Evolutionary conservation across 306 rosid species (phyloP).

Genomic region (Cajanus cajan): DNA sequence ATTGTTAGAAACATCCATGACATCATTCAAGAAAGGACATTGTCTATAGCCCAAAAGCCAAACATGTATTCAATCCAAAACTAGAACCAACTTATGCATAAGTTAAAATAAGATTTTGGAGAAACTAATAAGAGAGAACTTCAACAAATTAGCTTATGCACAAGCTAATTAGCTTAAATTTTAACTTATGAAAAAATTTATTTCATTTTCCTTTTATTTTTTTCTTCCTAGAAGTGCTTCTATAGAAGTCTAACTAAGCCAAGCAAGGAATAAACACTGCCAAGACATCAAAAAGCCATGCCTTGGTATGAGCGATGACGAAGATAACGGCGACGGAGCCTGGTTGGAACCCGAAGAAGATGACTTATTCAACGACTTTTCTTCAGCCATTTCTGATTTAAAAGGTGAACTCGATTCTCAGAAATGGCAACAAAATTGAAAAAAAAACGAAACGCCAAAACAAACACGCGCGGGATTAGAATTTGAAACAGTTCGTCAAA

Average conservation of each 20-base stretch:
- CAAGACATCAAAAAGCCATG: neutral
- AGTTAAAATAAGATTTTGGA: no score
- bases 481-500: neutral
- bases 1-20: neutral
- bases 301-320: neutral
- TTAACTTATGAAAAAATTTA: no score
- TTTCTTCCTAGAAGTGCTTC: no score
- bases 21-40: neutral
- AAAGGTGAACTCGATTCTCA: slow-evolving; percentile 17
- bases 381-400: slow-evolving; percentile 42
- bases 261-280: neutral
- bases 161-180: no score
- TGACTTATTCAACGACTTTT: neutral
- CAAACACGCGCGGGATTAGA: neutral
- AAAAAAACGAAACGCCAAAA: neutral
- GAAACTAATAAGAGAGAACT: no score
- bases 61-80: neutral
- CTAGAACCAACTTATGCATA: no score
- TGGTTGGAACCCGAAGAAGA: neutral
- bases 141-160: no score
- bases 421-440: slow-evolving; percentile 26
- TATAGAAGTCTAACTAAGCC: no score
- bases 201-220: no score
- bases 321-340: neutral
- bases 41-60: neutral